Conservation (phyloP, 305 asterid species). For the Solanum hybrid region DNA sequence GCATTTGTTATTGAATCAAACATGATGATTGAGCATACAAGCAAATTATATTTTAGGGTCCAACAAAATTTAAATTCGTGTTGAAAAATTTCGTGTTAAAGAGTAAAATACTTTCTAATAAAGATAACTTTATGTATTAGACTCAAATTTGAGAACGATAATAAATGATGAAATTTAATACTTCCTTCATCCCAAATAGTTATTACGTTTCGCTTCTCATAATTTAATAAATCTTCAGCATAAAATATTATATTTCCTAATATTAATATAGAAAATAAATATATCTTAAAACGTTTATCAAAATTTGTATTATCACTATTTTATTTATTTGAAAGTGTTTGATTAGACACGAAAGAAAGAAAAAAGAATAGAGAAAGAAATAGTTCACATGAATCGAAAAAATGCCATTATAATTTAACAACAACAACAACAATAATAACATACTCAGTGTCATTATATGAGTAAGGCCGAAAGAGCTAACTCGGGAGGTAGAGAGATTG, state of each 20-base stretch:
- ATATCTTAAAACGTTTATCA: background rate
- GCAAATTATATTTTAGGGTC: background rate
- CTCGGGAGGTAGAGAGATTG: fast-evolving
- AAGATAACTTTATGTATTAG: no score
- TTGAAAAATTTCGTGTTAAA: no score
- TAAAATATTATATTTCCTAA: background rate
- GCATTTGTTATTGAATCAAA: background rate
- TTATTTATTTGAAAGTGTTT: background rate
- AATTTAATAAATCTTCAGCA: background rate
- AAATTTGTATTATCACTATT: background rate
- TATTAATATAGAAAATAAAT: no score
- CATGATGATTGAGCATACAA: background rate
- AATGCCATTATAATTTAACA: background rate
- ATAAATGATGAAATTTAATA: no score
- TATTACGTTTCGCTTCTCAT: background rate
- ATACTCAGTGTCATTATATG: fast-evolving
- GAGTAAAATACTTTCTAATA: background rate
- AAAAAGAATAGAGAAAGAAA: background rate
- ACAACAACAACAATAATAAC: background rate
- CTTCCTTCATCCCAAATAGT: background rate
- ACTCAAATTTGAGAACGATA: background rate
- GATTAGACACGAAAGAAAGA: background rate
- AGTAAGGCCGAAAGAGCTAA: fast-evolving
- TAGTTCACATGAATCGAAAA: background rate
- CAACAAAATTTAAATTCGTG: no score